Evolutionary conservation across 1,284 basidiomycete genomes (phyloP).

Genomic region (Naganishia liquefaciens): DNA sequence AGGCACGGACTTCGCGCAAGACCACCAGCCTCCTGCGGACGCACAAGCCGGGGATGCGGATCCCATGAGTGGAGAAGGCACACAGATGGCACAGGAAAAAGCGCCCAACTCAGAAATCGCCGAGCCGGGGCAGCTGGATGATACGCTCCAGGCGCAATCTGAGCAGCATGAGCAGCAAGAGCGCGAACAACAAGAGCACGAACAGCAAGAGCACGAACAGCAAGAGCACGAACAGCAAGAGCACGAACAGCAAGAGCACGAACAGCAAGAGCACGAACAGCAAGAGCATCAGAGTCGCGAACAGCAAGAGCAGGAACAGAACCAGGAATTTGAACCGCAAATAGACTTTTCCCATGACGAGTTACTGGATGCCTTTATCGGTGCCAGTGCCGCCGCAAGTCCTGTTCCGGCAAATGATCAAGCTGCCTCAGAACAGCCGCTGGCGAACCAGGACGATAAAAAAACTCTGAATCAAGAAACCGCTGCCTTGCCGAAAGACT

Average conservation of each 20-base stretch:
- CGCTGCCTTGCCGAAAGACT: not conserved
- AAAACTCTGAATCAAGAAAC: not conserved
- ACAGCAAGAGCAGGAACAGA: not conserved
- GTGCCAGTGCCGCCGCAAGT: conserved; percentile 7
- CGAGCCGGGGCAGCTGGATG: too few relatives aligned
- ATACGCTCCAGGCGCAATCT: too few relatives aligned
- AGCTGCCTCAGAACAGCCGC: not conserved
- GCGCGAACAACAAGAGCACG: conserved; percentile 6
- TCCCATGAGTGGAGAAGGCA: not conserved
- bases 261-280: conserved; percentile 10
- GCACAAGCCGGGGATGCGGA: not conserved
- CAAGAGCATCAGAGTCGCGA: not conserved
- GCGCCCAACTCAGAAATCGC: too few relatives aligned
- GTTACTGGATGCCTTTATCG: conserved; percentile 14
- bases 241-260: not conserved
- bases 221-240: conserved; percentile 5
- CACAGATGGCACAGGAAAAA: too few relatives aligned
- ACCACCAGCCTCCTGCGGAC: not conserved
- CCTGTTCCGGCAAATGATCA: not conserved
- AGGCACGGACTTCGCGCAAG: conserved; percentile 8
- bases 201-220: conserved; percentile 3
- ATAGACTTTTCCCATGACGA: conserved; percentile 17
- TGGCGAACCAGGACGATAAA: not conserved
- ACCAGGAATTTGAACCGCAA: conserved; percentile 1
- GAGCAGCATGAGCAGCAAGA: conserved; percentile 4